Conservation (phyloP, 805 yeast genomes). For the Yamadazyma olivae region DNA sequence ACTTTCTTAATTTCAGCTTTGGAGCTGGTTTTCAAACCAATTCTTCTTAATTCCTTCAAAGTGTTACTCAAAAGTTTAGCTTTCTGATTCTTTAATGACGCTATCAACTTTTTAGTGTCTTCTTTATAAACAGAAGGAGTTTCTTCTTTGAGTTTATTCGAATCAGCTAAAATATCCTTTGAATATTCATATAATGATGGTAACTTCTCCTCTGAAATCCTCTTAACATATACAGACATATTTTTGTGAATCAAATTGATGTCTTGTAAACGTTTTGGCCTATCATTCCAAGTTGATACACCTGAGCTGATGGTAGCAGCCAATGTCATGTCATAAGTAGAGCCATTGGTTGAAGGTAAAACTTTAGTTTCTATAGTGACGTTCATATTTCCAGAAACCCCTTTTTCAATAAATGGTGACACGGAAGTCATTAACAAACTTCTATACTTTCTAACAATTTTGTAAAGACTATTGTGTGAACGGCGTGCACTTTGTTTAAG, state of each 20-base stretch:
- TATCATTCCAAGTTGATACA: constrained; percentile 48
- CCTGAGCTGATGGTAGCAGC: constrained; percentile 20
- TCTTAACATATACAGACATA: constrained; percentile 47
- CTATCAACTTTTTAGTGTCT: constrained; percentile 63
- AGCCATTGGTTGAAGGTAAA: constrained; percentile 11
- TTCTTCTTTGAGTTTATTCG: constrained; percentile 63
- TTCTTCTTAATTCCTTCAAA: constrained; percentile 65
- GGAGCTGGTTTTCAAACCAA: constrained; percentile 70
- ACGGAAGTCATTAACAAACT: constrained; percentile 53
- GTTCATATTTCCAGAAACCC: constrained; percentile 29
- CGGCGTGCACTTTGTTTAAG: constrained; percentile 89
- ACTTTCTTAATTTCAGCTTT: constrained; percentile 62
- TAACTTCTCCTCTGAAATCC: constrained; percentile 28
- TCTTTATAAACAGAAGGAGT: constrained; percentile 74
- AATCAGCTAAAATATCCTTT: constrained; percentile 49
- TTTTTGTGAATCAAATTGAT: constrained; percentile 48
- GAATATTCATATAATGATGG: constrained; percentile 58
- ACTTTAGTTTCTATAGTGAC: constrained; percentile 1
- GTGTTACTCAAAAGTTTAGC: constrained; percentile 73
- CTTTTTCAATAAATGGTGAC: constrained; percentile 55
- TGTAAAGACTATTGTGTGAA: constrained; percentile 82
- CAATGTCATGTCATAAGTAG: constrained; percentile 8
- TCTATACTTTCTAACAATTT: constrained; percentile 79
- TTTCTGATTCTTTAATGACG: constrained; percentile 79
- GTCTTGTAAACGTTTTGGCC: constrained; percentile 58